Conservation (phyloP, 768 basidiomycete genomes). For the Suillus placidus region DNA sequence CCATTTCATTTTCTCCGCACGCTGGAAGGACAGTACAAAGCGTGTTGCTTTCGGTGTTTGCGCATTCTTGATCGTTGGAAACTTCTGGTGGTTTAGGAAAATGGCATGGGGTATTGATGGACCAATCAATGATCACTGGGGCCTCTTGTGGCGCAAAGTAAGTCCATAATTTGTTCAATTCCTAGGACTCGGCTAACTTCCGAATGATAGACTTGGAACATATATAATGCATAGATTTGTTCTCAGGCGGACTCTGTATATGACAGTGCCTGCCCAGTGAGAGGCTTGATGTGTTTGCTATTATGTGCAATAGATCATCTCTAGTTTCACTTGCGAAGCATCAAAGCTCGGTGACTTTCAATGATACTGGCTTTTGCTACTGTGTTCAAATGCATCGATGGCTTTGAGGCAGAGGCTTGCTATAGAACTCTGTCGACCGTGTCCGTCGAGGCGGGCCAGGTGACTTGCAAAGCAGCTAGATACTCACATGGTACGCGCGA, state of each 20-base stretch:
- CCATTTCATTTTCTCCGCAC: constrained; percentile 87
- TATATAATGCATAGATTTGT: constrained; percentile 29
- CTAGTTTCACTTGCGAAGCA: neutral
- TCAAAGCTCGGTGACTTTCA: neutral
- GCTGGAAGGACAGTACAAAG: constrained; percentile 66
- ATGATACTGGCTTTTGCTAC: neutral
- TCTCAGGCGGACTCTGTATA: neutral
- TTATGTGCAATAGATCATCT: neutral
- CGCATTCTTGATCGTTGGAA: constrained; percentile 60
- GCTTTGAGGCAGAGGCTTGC: neutral
- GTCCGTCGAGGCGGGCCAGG: neutral
- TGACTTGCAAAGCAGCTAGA: neutral
- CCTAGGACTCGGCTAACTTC: constrained; percentile 12
- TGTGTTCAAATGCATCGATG: neutral
- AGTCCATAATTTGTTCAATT: constrained; percentile 19
- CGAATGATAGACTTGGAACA: constrained; percentile 30
- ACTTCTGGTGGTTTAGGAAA: constrained; percentile 95
- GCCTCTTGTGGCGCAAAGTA: constrained; percentile 76
- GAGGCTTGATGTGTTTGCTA: neutral
- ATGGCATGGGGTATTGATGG: constrained; percentile 93
- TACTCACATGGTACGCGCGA: neutral
- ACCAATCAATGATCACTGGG: constrained; percentile 77
- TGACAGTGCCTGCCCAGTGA: neutral
- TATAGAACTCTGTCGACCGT: neutral
- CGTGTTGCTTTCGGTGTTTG: constrained; percentile 68